Base-by-base conservation (phyloP, 306 rosid species). In the Senna tora region DNA sequence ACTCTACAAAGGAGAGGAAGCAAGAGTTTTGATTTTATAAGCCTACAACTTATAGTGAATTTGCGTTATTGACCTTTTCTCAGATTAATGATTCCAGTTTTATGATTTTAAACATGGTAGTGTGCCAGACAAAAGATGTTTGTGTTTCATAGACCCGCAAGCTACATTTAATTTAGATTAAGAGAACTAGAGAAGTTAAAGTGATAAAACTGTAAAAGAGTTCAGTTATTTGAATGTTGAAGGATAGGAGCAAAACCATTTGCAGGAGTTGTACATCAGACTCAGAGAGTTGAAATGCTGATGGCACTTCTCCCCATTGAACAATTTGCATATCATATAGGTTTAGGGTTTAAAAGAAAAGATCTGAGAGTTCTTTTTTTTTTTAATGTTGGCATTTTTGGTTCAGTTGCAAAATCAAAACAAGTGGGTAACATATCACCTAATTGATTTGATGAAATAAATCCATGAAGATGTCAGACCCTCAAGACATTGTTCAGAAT, bases 141-240 rank as follows among this genome's bases (percentile, higher is more conserved):
- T 14, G 22, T 21, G 7, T 65, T 33, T 43, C 55, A 64, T 28
- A 43, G 21, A 21, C 20, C 13, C 42, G 11, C 7, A 13, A 2
- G 21, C 8, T 20, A 45, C 54, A 43, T 8, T 22, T 65, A 36
- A 33, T 51, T 6, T 65, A 46, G 22, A 20, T 69, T 7, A 52
- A 52, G 54, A 30, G 15, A 69, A 69, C 38, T 13, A 52, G 54
- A 30, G 15, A 69, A 69, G 51, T 13, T 52, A 15, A 53, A 21
- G 33, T 22, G 59, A 52, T 63, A n/a, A n/a, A n/a, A n/a, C n/a
- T n/a, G n/a, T 53, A n/a, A 64, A 45, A 14, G 70, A 65, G 70
- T 69, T 53, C 7, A 20, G 15, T 41, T 25, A 55, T 39, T 36
- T 54, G 65, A 51, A 53, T 41, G 38, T 39, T 55, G n/a, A 45